Evolutionary conservation across 495 filamentous ascomycete genomes (phyloP).

Genomic region (Penicillium paxilli): DNA sequence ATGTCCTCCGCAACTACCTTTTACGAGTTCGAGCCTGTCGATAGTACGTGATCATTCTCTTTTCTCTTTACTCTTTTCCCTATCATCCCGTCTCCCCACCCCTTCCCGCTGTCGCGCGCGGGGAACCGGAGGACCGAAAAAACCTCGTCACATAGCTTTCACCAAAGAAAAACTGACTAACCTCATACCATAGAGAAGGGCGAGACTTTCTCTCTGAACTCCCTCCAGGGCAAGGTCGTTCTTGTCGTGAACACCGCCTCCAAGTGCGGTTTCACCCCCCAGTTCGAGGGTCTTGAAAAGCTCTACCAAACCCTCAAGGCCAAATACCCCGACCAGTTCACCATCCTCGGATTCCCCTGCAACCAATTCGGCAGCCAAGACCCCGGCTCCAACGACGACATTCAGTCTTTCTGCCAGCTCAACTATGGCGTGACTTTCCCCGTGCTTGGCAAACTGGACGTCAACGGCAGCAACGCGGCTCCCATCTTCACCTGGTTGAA

Average conservation of each 20-base stretch:
- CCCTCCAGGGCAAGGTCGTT: conserved; percentile 85
- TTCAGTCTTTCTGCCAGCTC: conserved; percentile 86
- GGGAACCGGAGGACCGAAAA: neutral
- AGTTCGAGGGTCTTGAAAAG: conserved; percentile 87
- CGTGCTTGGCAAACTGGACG: conserved; percentile 85
- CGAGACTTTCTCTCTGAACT: conserved; percentile 61
- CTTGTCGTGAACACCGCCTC: conserved; percentile 98
- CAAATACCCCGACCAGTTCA: conserved; percentile 71
- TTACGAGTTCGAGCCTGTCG: conserved; percentile 86
- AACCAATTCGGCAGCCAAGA: conserved; percentile 96
- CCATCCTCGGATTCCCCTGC: conserved; percentile 93
- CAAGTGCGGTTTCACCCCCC: conserved; percentile 98
- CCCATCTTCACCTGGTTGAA: conserved; percentile 91
- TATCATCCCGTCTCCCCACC: neutral
- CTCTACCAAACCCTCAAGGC: conserved; percentile 78
- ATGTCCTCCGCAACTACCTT: conserved; percentile 91
- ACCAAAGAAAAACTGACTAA: conserved; percentile 18
- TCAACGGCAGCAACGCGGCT: conserved; percentile 81
- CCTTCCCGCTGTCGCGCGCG: neutral
- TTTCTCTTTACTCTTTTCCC: too few relatives aligned
- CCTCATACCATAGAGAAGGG: conserved; percentile 65
- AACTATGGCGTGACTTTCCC: conserved; percentile 98
- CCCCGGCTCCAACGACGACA: conserved; percentile 84
- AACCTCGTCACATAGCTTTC: neutral
- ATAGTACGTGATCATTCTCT: conserved; percentile 58